Conservation (phyloP, 306 rosid genomes). For the Quercus glauca region DNA sequence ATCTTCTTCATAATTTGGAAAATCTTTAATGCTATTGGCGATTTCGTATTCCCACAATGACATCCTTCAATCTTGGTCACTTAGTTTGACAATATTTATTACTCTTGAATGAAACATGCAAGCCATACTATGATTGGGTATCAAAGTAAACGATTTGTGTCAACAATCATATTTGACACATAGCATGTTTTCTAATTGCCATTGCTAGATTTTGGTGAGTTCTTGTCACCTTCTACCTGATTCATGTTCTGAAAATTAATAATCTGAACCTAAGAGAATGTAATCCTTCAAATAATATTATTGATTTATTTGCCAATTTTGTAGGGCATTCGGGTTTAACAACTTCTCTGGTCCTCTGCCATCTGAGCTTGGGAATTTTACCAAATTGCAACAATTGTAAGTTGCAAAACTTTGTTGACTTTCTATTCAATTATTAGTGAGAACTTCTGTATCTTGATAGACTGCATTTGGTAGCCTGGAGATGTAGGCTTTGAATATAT, state of each 20-base stretch:
- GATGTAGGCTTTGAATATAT: not conserved
- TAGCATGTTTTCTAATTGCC: not conserved
- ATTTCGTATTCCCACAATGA: not conserved
- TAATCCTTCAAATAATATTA: not conserved
- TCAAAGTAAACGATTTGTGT: too few relatives aligned
- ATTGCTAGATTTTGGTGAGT: not conserved
- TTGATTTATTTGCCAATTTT: conserved; percentile 18
- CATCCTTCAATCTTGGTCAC: not conserved
- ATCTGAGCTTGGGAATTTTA: conserved; percentile 61
- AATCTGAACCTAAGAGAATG: not conserved
- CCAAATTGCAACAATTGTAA: conserved; percentile 54
- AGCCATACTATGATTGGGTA: not conserved
- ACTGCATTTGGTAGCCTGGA: not conserved
- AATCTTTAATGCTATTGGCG: not conserved
- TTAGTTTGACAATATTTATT: not conserved
- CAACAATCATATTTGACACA: too few relatives aligned
- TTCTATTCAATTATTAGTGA: not conserved
- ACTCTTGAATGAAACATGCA: not conserved
- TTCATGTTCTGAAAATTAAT: not conserved
- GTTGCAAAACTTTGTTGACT: conserved; percentile 5
- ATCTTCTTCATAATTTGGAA: not conserved
- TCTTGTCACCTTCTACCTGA: not conserved
- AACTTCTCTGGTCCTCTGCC: conserved; percentile 80
- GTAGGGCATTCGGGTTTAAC: conserved; percentile 54
- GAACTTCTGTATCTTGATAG: not conserved